phyloP scores from a whole-genome alignment of 2,329 filamentous ascomycete genomes.

The Septoria linicola region DNA sequence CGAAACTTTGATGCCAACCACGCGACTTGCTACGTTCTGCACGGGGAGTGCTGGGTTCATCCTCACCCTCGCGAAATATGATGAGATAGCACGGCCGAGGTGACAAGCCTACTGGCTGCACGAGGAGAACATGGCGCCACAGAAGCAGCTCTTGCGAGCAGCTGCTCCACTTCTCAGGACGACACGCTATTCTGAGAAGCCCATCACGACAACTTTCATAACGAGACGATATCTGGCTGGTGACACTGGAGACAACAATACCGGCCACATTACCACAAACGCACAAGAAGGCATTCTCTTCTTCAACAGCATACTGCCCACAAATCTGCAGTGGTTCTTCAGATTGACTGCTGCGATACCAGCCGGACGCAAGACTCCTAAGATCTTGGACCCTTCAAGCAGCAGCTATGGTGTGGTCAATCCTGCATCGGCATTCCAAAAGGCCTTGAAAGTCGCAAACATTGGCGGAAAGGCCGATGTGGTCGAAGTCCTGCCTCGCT shows the following conservation, averaged over 20 bases:
- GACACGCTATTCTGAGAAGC: neutral
- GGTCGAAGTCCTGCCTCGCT: constrained; percentile 75
- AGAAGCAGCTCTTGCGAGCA: constrained; percentile 2
- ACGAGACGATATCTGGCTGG: constrained; percentile 21
- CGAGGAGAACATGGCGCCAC: neutral
- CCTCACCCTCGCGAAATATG: too few species aligned
- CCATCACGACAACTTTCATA: constrained; percentile 4
- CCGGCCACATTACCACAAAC: constrained; percentile 76
- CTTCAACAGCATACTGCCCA: constrained; percentile 86
- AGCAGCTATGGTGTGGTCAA: constrained; percentile 50
- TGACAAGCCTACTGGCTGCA: neutral
- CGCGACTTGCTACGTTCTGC: too few species aligned
- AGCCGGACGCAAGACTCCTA: constrained; percentile 21
- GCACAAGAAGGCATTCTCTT: constrained; percentile 82
- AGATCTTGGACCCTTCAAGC: constrained; percentile 19
- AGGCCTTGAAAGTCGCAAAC: constrained; percentile 32
- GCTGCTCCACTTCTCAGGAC: constrained; percentile 9
- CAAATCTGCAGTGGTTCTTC: constrained; percentile 66
- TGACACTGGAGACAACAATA: constrained; percentile 52
- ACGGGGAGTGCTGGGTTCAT: too few species aligned
- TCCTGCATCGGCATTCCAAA: constrained; percentile 55
- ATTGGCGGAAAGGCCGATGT: constrained; percentile 56
- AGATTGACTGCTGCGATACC: constrained; percentile 51
- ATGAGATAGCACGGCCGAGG: neutral
- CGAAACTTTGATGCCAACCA: too few species aligned